Conservation (phyloP, 2,329 filamentous ascomycete species). For the Didymella exigua region DNA sequence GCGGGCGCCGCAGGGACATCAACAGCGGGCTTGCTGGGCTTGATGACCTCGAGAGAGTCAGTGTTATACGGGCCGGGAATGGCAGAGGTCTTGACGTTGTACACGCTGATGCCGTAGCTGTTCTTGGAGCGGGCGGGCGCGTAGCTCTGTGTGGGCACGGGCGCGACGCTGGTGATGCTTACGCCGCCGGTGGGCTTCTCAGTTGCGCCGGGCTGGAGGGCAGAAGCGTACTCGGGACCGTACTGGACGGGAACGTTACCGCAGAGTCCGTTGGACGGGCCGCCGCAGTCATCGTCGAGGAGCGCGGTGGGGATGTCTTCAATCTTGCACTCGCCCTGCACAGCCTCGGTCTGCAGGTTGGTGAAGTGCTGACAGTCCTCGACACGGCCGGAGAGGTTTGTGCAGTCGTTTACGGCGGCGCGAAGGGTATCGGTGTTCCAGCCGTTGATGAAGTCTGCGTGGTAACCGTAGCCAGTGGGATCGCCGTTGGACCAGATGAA, state of each 20-base stretch:
- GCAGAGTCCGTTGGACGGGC: conserved; percentile 66
- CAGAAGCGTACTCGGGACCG: conserved; percentile 51
- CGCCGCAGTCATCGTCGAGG: conserved; percentile 63
- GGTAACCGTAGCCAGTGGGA: conserved; percentile 73
- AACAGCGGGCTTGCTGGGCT: conserved; percentile 11
- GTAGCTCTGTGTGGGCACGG: conserved; percentile 46
- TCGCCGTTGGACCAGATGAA: conserved; percentile 76
- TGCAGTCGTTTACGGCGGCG: conserved; percentile 74
- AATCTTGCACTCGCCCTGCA: conserved; percentile 66
- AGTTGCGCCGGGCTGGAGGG: conserved; percentile 27
- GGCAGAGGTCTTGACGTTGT: conserved; percentile 24
- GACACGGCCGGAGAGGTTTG: conserved; percentile 70
- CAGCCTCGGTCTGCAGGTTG: conserved; percentile 62
- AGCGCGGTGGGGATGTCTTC: conserved; percentile 61
- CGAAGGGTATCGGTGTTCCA: conserved; percentile 72
- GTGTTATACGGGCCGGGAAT: conserved; percentile 3
- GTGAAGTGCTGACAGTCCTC: conserved; percentile 75
- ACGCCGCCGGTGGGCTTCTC: conserved; percentile 28
- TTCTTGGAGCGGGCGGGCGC: conserved; percentile 35
- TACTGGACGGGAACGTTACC: conserved; percentile 63
- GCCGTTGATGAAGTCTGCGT: conserved; percentile 73
- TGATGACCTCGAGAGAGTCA: conserved; percentile 14
- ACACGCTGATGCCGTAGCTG: conserved; percentile 45
- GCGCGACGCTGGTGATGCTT: conserved; percentile 23
- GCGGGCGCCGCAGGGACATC: conserved; percentile 24